Conservation (phyloP, 805 yeast genomes). For the Barnettozyma sp. region DNA sequence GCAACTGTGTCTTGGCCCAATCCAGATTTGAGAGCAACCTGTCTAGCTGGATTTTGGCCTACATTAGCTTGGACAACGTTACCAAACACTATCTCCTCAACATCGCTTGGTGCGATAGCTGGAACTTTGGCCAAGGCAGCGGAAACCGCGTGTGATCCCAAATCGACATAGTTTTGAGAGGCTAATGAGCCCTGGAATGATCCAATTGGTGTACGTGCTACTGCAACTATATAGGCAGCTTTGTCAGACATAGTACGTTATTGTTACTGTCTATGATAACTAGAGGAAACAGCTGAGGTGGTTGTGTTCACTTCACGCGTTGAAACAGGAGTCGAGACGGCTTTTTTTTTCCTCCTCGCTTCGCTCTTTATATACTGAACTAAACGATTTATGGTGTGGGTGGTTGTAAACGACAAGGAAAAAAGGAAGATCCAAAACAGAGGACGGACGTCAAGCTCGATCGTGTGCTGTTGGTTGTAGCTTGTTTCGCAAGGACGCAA, state of each 20-base stretch:
- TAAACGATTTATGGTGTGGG: too few species aligned
- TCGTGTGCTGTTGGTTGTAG: too few species aligned
- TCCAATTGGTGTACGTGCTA: slow-evolving; percentile 95
- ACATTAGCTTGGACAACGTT: slow-evolving; percentile 87
- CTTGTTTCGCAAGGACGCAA: too few species aligned
- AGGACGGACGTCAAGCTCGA: too few species aligned
- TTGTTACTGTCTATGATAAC: too few species aligned
- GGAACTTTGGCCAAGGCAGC: slow-evolving; percentile 83
- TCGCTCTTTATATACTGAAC: too few species aligned
- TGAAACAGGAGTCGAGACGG: too few species aligned
- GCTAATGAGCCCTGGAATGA: slow-evolving; percentile 83
- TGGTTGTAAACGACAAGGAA: too few species aligned
- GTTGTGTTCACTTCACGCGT: too few species aligned
- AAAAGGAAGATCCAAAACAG: too few species aligned
- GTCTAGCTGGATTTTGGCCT: slow-evolving; percentile 98
- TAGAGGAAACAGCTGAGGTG: too few species aligned
- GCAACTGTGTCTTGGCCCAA: slow-evolving; percentile 75
- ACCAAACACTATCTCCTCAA: slow-evolving; percentile 89
- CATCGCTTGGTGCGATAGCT: slow-evolving; percentile 64
- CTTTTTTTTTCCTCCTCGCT: too few species aligned
- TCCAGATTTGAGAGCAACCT: slow-evolving; percentile 90
- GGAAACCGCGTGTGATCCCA: slow-evolving; percentile 89
- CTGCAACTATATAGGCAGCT: slow-evolving; percentile 79
- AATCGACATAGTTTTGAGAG: slow-evolving; percentile 69
- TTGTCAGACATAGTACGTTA: slow-evolving; percentile 10